Evolutionary conservation across 1,284 basidiomycete genomes (phyloP).

Genomic region (Malassezia equina): DNA sequence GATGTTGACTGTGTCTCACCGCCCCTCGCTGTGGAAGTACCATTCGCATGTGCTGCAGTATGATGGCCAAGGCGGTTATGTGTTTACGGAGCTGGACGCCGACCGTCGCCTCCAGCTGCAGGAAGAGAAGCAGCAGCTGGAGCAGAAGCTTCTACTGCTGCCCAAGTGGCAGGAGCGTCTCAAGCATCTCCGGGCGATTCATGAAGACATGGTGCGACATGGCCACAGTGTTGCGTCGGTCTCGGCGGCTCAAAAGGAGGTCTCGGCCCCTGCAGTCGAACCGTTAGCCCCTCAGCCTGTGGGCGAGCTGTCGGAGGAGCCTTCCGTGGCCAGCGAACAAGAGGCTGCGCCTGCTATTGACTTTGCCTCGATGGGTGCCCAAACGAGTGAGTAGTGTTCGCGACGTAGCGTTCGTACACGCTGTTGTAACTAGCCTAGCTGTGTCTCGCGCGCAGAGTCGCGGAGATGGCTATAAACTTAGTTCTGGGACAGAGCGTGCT

Average conservation of each 20-base stretch:
- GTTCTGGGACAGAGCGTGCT: slow-evolving; percentile 60
- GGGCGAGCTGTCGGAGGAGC: not conserved
- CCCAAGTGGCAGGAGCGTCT: slow-evolving; percentile 71
- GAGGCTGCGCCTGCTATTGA: slow-evolving; percentile 8
- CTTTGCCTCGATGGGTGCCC: not conserved
- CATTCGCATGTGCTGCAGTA: slow-evolving; percentile 73
- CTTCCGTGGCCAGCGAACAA: not conserved
- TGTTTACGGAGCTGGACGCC: slow-evolving; percentile 78
- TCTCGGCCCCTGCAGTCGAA: not conserved
- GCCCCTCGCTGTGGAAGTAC: slow-evolving; percentile 80
- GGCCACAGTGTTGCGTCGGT: not conserved
- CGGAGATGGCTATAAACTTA: slow-evolving; percentile 13
- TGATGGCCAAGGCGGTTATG: slow-evolving; percentile 54
- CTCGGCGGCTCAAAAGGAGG: not conserved
- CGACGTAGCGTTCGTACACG: not conserved
- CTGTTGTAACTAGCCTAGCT: not conserved
- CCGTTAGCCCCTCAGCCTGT: not conserved
- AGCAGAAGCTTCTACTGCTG: slow-evolving; percentile 51
- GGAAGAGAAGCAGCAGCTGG: slow-evolving; percentile 63
- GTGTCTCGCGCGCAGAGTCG: not conserved
- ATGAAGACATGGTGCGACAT: not conserved
- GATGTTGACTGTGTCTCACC: slow-evolving; percentile 48
- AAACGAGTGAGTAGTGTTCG: not conserved
- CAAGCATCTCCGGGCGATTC: slow-evolving; percentile 56
- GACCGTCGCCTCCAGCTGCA: slow-evolving; percentile 82